Percentiles rank a stretch among this genome's conserved stretches.
phyloP scores from a whole-genome alignment of 2,329 filamentous ascomycete genomes.

The Stagonosporopsis cucurbitacearum region DNA sequence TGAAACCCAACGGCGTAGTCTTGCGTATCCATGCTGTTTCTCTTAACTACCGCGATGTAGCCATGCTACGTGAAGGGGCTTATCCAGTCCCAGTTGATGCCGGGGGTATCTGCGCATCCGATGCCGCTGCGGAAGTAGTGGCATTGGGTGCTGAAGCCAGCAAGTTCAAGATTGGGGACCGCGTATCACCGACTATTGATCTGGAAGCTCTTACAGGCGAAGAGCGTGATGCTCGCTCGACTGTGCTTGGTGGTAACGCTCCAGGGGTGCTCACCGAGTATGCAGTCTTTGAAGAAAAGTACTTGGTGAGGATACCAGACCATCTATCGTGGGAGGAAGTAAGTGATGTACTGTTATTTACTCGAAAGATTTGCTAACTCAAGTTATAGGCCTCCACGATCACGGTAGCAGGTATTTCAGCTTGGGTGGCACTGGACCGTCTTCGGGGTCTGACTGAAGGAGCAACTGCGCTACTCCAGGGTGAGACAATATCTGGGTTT shows the following conservation, averaged over 20 bases:
- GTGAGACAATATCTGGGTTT: not conserved
- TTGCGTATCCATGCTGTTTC: conserved; percentile 35
- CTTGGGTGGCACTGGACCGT: conserved; percentile 29
- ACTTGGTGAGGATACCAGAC: conserved; percentile 29
- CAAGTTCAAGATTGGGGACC: conserved; percentile 29
- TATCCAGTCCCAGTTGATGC: conserved; percentile 22
- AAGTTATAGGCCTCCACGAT: conserved; percentile 26
- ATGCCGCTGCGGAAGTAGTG: conserved; percentile 34
- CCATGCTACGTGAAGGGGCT: conserved; percentile 27
- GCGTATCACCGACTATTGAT: conserved; percentile 26
- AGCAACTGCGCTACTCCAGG: conserved; percentile 24
- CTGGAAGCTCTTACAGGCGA: conserved; percentile 19
- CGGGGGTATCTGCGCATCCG: conserved; percentile 30
- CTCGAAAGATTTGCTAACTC: not conserved
- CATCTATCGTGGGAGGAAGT: conserved; percentile 37
- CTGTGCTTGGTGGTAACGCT: conserved; percentile 20
- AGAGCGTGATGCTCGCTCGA: conserved; percentile 11
- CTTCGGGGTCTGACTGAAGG: conserved; percentile 13
- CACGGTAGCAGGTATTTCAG: conserved; percentile 28
- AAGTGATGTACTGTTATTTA: conserved; percentile 1
- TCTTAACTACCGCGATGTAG: conserved; percentile 36
- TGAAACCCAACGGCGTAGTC: conserved; percentile 26
- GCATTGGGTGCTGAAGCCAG: conserved; percentile 24
- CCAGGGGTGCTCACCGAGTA: conserved; percentile 34
- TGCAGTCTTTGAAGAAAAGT: conserved; percentile 30